Evolutionary conservation across 352 stramenopile species (phyloP), one percentile per base, ranked within the genome.

Genomic region (Thalassiosira hispida): DNA sequence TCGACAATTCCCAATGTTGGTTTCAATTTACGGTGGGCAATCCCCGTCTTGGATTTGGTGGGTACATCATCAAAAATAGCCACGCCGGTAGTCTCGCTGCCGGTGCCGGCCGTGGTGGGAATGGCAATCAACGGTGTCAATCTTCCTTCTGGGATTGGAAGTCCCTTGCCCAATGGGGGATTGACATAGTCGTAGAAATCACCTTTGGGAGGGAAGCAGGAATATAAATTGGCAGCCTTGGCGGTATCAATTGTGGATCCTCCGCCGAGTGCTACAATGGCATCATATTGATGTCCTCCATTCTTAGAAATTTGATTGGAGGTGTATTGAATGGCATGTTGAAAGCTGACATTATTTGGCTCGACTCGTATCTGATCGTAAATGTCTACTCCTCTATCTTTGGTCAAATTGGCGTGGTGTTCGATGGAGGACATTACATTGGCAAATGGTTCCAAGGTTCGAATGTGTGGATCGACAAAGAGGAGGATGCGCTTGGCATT

Each of bases 151-250:
- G 85, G 85, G 20, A 85, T 55, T n/a, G 82, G 85, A 1, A 87
- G 49, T 18, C 85, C 85, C 40, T 81, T 88, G 31, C 85, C 85
- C 20, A 91, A 47, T 12, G 79, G 79, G 8, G 85, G 79, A 59
- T 91, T 91, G 65, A 91, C 85, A 67, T 91, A 91, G 57, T 89
- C 85, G 52, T 88, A 91, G 52, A 91, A 91, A 40, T 90, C 82
- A 20, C 31, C 31, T 38, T 67, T 64, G 11, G 82, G 82, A 23
- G 70, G 70, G 64, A 80, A 76, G 29, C 59, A 78, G 1, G 81
- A 75, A 52, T 91, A 91, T 11, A 91, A 62, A 67, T 91, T 91
- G 40, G 82, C 82, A 44, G 80, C 83, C 56, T 91, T 91, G 71
- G 85, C 85, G 14, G 85, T 90, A 60, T 91, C 85, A 33, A 91